Percentiles rank a stretch among this genome's conserved stretches.
phyloP scores from a whole-genome alignment of 2,329 filamentous ascomycete genomes.

The Paramyrothecium roridum region DNA sequence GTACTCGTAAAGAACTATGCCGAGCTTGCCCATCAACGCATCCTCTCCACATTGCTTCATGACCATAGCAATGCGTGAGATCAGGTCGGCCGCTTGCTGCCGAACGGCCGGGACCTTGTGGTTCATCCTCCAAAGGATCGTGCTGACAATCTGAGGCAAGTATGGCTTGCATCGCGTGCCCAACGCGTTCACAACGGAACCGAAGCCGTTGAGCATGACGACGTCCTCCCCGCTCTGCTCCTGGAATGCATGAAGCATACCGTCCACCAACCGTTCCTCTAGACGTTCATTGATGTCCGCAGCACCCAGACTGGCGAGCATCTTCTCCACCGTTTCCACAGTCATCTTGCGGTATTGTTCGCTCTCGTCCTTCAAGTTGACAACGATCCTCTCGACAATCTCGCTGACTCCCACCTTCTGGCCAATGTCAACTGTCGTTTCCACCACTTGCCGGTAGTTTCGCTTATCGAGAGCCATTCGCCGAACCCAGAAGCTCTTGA shows the following conservation, averaged over 20 bases:
- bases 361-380: constrained; percentile 96
- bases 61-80: constrained; percentile 95
- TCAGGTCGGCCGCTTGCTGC: constrained; percentile 93
- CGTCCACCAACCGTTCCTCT: constrained; percentile 91
- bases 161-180: constrained; percentile 94
- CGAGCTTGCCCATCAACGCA: constrained; percentile 90
- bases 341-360: constrained; percentile 99
- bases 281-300: constrained; percentile 91
- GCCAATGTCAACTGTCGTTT: constrained; percentile 94
- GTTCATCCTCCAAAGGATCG: constrained; percentile 93
- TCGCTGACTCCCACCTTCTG: constrained; percentile 98
- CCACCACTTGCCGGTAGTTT: constrained; percentile 96
- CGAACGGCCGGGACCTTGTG: constrained; percentile 97
- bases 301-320: constrained; percentile 87
- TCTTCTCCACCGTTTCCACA: constrained; percentile 94
- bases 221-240: constrained; percentile 97
- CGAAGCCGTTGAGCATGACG: constrained; percentile 95
- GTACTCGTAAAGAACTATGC: constrained; percentile 94
- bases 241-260: constrained; percentile 94
- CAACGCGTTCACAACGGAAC: constrained; percentile 93
- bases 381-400: constrained; percentile 89
- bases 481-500: constrained; percentile 98
- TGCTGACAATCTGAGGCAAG: constrained; percentile 93
- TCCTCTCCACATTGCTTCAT: constrained; percentile 99
- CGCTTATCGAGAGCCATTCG: constrained; percentile 96